Evolutionary conservation across 1,139 yeast genomes (phyloP).

Genomic region (Arxiozyma heterogenica): DNA sequence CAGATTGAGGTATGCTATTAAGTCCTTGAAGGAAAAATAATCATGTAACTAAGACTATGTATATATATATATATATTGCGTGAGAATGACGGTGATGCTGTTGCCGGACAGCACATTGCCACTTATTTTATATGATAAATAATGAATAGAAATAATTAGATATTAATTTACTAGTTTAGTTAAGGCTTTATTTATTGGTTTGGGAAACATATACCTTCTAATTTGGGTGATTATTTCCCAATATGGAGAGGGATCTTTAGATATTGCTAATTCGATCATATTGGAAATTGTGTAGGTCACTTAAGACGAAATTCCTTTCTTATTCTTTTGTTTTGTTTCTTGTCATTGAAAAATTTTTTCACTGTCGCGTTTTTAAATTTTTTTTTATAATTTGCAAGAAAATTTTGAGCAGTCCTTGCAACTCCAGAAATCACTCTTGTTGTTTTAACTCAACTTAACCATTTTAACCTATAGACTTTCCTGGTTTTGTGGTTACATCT

Average conservation of each 20-base stretch:
- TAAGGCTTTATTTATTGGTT: background rate
- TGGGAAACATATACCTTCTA: background rate
- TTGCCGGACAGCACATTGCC: slow-evolving; percentile 4
- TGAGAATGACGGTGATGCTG: slow-evolving; percentile 1
- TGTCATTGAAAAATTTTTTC: background rate
- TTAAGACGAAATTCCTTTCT: background rate
- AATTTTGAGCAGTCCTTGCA: background rate
- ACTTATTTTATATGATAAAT: background rate
- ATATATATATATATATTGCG: background rate
- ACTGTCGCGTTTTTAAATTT: background rate
- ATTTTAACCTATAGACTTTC: too few relatives aligned
- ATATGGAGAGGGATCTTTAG: background rate
- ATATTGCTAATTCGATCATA: background rate
- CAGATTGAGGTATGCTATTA: background rate
- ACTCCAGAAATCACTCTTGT: background rate
- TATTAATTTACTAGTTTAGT: too few relatives aligned
- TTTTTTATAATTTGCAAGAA: background rate
- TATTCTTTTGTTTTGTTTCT: too few relatives aligned
- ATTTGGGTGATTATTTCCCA: background rate
- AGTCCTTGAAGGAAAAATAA: background rate
- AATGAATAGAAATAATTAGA: background rate
- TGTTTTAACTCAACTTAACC: background rate
- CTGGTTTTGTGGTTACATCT: too few relatives aligned
- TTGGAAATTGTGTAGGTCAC: background rate
- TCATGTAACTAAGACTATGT: background rate